A percentile compares a stretch with the other conserved stretches of the same genome.
Conservation (phyloP, 1,284 basidiomycete genomes). For the Papiliotrema laurentii region DNA sequence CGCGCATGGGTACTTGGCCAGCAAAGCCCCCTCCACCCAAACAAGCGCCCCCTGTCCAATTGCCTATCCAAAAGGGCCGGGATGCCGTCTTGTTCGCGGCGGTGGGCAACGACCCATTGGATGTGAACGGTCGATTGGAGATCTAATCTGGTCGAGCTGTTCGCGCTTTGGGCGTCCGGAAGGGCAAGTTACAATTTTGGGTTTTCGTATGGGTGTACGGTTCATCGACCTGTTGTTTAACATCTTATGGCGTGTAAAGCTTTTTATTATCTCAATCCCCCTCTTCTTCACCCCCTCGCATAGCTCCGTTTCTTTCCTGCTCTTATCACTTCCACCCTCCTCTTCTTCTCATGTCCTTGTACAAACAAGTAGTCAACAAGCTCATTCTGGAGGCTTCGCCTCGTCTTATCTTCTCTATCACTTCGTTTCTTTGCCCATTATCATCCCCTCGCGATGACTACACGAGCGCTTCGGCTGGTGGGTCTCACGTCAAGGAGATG, state of each 20-base stretch:
- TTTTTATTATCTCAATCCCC: neutral
- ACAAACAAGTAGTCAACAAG: no score
- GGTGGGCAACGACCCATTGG: conserved; percentile 7
- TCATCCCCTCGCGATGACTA: no score
- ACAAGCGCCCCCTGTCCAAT: conserved; percentile 3
- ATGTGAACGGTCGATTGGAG: conserved; percentile 6
- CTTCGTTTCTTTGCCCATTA: no score
- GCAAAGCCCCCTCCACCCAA: conserved; percentile 3
- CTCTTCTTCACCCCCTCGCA: no score
- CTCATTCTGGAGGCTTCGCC: no score
- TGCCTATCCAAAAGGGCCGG: conserved; percentile 4
- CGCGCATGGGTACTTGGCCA: conserved; percentile 8
- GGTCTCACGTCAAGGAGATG: no score
- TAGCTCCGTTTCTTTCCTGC: no score
- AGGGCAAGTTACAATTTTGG: neutral
- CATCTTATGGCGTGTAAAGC: neutral
- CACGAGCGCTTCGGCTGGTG: no score
- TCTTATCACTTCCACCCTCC: no score
- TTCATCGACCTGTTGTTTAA: neutral
- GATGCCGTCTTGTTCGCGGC: conserved; percentile 8
- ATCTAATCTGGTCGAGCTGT: neutral
- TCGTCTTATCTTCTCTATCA: no score
- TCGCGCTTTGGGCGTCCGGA: neutral
- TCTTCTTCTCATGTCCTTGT: no score
- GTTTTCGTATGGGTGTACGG: neutral